Evolutionary conservation across 805 yeast genomes (phyloP), one percentile per base, ranked within the genome.

Genomic region (Alloascoidea africana): DNA sequence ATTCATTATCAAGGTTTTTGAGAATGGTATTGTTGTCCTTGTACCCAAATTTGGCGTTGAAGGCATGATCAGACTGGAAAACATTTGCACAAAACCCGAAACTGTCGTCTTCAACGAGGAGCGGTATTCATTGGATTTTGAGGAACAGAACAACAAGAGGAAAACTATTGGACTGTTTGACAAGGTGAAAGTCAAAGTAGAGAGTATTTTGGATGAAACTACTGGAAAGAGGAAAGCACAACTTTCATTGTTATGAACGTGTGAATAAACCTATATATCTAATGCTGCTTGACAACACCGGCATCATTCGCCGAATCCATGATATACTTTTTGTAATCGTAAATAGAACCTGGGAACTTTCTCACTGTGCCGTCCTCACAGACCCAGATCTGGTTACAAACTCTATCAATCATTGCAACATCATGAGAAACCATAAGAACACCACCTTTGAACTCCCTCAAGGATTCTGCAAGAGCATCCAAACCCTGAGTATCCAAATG

Each of bases 401-500:
- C 96, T 39, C 72, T 68, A 48, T 81, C 74, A 50, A 91, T 91
- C 53, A 89, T 81, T 18, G 86, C 66, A 34, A 91, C 96, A 66
- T 91, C 99, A 69, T 91, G 98, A 37, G 95, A 82, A 41, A 91
- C 98, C 96, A 91, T 86, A 48, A 91, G 67, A 17, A 91, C 81
- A 58, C 98, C 98, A 54, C 98, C 98, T 52, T 84, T 72, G 68
- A 87, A 91, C 43, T 72, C 75, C 44, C 70, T 75, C 54, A 91
- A 66, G 1, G 97, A 97, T 33, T 81, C 93, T 5, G 91, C 77
- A 42, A 91, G 68, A 1, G 98, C 98, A 57, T 91, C 98, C 51
- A 91, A 66, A 71, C 96, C 98, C 27, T 94, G 79, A 5, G 96
- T 89, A 79, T 91, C 98, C 70, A 91, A 74, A 62, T 91, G 98